Percentiles rank a stretch among this genome's conserved stretches.
phyloP scores from a whole-genome alignment of 257 asterid genomes.

The Fraxinus anomala region DNA sequence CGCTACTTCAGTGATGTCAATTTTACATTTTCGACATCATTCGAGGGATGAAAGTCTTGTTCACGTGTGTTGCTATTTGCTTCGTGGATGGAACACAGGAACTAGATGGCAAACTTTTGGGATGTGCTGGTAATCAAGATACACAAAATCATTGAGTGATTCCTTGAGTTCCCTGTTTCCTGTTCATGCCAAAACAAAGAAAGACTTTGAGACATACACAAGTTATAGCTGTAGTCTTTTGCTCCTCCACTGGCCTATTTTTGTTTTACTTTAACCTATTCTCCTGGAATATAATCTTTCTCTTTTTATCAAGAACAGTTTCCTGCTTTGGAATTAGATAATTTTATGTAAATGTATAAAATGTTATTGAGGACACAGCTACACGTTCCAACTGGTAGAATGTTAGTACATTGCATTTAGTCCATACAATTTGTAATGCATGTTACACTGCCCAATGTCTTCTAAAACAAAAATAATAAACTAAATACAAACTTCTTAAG shows the following conservation, averaged over 20 bases:
- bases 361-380: constrained; percentile 22
- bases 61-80: neutral
- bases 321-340: constrained; percentile 2
- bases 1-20: neutral
- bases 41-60: neutral
- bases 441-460: constrained; percentile 10
- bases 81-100: neutral
- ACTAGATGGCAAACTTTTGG: neutral
- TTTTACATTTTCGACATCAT: constrained; percentile 12
- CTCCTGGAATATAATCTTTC: neutral
- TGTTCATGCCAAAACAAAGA: neutral
- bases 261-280: neutral
- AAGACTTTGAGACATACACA: neutral
- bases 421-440: constrained; percentile 5
- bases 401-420: neutral
- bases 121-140: neutral
- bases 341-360: neutral
- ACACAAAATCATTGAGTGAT: neutral
- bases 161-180: neutral
- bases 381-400: neutral
- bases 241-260: neutral
- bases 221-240: neutral
- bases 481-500: neutral
- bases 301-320: neutral
- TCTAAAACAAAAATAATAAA: constrained; percentile 4